Base-by-base conservation (phyloP, 768 basidiomycete species). In the Trichaptum fuscoviolaceum region DNA sequence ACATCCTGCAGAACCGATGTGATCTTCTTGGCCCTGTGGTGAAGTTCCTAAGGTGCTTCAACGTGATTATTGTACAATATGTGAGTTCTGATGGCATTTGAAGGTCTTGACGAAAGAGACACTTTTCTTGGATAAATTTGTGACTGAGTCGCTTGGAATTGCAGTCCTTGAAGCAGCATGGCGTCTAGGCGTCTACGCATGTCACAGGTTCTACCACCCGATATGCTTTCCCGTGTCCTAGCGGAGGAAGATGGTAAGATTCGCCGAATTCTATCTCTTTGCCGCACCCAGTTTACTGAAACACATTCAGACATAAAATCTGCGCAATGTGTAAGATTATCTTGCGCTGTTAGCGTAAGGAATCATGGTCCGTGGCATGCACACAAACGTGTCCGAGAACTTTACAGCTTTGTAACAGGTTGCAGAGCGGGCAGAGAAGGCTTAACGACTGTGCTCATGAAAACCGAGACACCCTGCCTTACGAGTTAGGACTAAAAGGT, bases 111-210 rank as follows among this genome's bases (percentile, higher is more conserved):
- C 82, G 7, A 87, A 87, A 57, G 97, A 95, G 0, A 84, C 92
- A 15, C 95, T 99, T 68, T 99, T 91, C 78, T 82, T 99, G 81
- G 97, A 96, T 73, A 96, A 96, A 0, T 96, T 95, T 0, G 83
- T 99, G 26, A 99, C 96, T 0, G 97, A 99, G 75, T 86, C 97
- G 0, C 99, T 99, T 70, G 96, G 97, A 0, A 99, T 96, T 69
- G 93, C 92, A n/a, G 95, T 96, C 69, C 84, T 99, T 58, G 97
- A 99, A 79, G 97, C 96, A 0, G 97, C 97, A 0, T 96, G 93
- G 88, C 58, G 96, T 98, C 0, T n/a, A n/a, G 97, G 97, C 0
- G 97, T n/a, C n/a, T n/a, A n/a, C n/a, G 97, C 0, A 92, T 98
- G 0, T 95, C 96, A 0, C 97, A 99, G 75, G 91, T 98, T 65